A percentile compares a stretch with the other conserved stretches of the same genome.
These are phyloP conservation scores for Cucumis sativus DNA, from an alignment of 306 rosid species.

Conservation along the genomic window Cucumber_9930_V3 NC_026655.2:488501-489000, in stretches of 20 bases:
- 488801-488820: slow-evolving; percentile 61
- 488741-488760: slow-evolving; percentile 48
- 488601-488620: slow-evolving; percentile 76
- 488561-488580: slow-evolving; percentile 58
- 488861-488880: slow-evolving; percentile 55
- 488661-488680: slow-evolving; percentile 54
- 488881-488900: slow-evolving; percentile 63
- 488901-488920: slow-evolving; percentile 59
- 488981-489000: slow-evolving; percentile 77
- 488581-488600: slow-evolving; percentile 63
- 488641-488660: slow-evolving; percentile 56
- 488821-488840: slow-evolving; percentile 89
- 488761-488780: slow-evolving; percentile 46
- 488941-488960: slow-evolving; percentile 48
- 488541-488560: slow-evolving; percentile 61
- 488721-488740: slow-evolving; percentile 56
- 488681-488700: slow-evolving; percentile 66
- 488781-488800: slow-evolving; percentile 87
- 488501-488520: slow-evolving; percentile 68
- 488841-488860: slow-evolving; percentile 75
- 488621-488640: slow-evolving; percentile 71
- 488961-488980: slow-evolving; percentile 56
- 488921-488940: slow-evolving; percentile 58
- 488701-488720: slow-evolving; percentile 58
- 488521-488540: slow-evolving; percentile 38